A percentile compares a stretch with the other conserved stretches of the same genome.
phyloP scores from a whole-genome alignment of 805 yeast species.

The Yamadazyma scolyti region DNA sequence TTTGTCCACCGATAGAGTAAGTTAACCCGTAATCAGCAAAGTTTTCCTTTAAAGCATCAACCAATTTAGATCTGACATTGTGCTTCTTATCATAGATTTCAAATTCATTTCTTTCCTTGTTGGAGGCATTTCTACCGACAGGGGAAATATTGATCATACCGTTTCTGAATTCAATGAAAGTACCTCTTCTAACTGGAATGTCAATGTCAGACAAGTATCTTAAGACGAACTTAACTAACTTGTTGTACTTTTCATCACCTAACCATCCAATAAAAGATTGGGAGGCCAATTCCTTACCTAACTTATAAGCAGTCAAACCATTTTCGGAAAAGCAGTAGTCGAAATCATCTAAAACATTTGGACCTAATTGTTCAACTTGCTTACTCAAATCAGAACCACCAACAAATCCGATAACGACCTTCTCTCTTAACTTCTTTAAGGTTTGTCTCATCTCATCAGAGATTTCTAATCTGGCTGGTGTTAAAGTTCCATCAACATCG shows the following conservation, averaged over 20 bases:
- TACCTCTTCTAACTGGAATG: slow-evolving; percentile 96
- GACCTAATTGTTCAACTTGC: slow-evolving; percentile 95
- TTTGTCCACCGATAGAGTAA: slow-evolving; percentile 98
- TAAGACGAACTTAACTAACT: slow-evolving; percentile 80
- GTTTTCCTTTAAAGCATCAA: slow-evolving; percentile 74
- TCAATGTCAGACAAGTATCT: slow-evolving; percentile 82
- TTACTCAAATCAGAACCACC: slow-evolving; percentile 95
- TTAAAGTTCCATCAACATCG: slow-evolving; percentile 97
- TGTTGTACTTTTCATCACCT: slow-evolving; percentile 92
- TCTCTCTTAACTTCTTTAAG: slow-evolving; percentile 75
- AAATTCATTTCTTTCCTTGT: slow-evolving; percentile 87
- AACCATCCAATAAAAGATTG: slow-evolving; percentile 94
- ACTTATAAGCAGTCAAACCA: slow-evolving; percentile 95
- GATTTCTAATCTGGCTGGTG: slow-evolving; percentile 87
- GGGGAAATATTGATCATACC: slow-evolving; percentile 99
- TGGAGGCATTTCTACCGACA: slow-evolving; percentile 96
- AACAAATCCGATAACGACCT: slow-evolving; percentile 93
- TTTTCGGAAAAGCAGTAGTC: slow-evolving; percentile 97
- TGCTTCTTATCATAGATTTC: slow-evolving; percentile 79
- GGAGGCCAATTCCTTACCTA: slow-evolving; percentile 82
- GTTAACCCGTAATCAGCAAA: slow-evolving; percentile 85
- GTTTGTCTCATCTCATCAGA: slow-evolving; percentile 75
- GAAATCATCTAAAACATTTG: slow-evolving; percentile 68
- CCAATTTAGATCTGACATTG: slow-evolving; percentile 81
- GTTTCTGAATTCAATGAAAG: slow-evolving; percentile 97